Percentiles rank a stretch among this genome's conserved stretches.
Conservation (phyloP, 192 early-diverging fungal species). For the Spizellomyces punctatus region DNA sequence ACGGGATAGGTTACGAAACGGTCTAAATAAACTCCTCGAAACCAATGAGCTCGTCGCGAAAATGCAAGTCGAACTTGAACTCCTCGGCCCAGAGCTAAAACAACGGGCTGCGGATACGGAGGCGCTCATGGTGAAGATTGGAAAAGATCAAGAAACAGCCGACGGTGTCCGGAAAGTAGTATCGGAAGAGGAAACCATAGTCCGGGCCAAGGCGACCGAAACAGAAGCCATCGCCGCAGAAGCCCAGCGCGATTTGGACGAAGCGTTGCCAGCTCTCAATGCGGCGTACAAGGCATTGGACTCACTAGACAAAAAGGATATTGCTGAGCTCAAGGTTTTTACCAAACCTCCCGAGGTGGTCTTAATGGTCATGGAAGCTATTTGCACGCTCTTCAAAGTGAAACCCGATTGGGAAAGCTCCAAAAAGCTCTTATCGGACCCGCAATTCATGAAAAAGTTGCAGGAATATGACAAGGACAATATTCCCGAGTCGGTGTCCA, state of each 20-base stretch:
- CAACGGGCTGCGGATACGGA: slow-evolving; percentile 55
- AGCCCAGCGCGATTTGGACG: slow-evolving; percentile 60
- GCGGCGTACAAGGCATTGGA: slow-evolving; percentile 63
- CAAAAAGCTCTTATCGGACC: slow-evolving; percentile 58
- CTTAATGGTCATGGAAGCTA: slow-evolving; percentile 59
- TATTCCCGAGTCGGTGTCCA: slow-evolving; percentile 54
- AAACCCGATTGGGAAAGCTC: slow-evolving; percentile 65
- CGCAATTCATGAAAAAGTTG: slow-evolving; percentile 67
- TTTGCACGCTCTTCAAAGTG: slow-evolving; percentile 63
- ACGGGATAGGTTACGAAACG: slow-evolving; percentile 54
- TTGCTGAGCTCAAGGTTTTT: slow-evolving; percentile 66
- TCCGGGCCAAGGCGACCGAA: slow-evolving; percentile 54
- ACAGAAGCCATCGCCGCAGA: slow-evolving; percentile 62
- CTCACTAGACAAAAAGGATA: slow-evolving; percentile 62
- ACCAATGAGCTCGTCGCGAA: slow-evolving; percentile 63
- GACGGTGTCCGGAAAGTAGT: slow-evolving; percentile 65
- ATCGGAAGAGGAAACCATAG: slow-evolving; percentile 59
- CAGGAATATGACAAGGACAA: slow-evolving; percentile 63
- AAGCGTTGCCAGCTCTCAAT: slow-evolving; percentile 59
- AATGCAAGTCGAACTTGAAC: slow-evolving; percentile 63
- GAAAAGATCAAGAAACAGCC: slow-evolving; percentile 65
- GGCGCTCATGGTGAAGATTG: slow-evolving; percentile 62
- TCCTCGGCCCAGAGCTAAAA: slow-evolving; percentile 57
- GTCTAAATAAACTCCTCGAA: slow-evolving; percentile 57
- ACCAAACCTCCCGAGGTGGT: slow-evolving; percentile 60